A percentile compares a stretch with the other conserved stretches of the same genome.
phyloP scores from a whole-genome alignment of 2,329 filamentous ascomycete species.

The Talaromyces sp. region DNA sequence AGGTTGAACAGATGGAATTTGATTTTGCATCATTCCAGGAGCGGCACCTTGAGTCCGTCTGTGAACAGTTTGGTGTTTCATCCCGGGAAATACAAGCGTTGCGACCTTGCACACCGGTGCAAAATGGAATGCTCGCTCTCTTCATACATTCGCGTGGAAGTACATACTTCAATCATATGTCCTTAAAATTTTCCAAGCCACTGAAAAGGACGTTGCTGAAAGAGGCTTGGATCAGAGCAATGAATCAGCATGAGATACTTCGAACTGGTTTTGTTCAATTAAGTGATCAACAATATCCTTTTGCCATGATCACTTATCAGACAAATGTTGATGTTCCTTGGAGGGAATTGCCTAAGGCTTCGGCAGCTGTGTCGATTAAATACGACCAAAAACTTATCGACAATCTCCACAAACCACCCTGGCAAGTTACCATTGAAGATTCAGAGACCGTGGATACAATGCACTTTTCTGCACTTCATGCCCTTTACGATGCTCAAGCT shows the following conservation, averaged over 20 bases:
- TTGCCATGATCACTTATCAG: slow-evolving; percentile 72
- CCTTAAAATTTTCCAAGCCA: slow-evolving; percentile 50
- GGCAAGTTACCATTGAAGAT: slow-evolving; percentile 60
- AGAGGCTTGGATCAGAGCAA: slow-evolving; percentile 62
- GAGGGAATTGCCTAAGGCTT: slow-evolving; percentile 24
- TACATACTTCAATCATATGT: slow-evolving; percentile 76
- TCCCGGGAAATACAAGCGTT: slow-evolving; percentile 56
- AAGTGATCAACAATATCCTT: slow-evolving; percentile 63
- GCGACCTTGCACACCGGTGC: slow-evolving; percentile 77
- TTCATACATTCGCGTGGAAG: slow-evolving; percentile 68
- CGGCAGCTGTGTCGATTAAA: not conserved
- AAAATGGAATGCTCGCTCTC: slow-evolving; percentile 77
- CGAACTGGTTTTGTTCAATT: slow-evolving; percentile 72
- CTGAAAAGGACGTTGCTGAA: slow-evolving; percentile 49
- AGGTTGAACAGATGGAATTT: slow-evolving; percentile 30
- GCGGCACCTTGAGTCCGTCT: slow-evolving; percentile 41
- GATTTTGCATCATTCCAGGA: slow-evolving; percentile 57
- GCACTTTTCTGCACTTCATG: slow-evolving; percentile 70
- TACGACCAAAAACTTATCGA: slow-evolving; percentile 38
- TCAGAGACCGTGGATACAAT: slow-evolving; percentile 33
- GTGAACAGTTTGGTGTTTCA: slow-evolving; percentile 34
- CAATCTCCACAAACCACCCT: slow-evolving; percentile 60
- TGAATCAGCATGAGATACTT: slow-evolving; percentile 67
- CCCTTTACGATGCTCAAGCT: slow-evolving; percentile 81
- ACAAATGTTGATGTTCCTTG: slow-evolving; percentile 44